phyloP scores from a whole-genome alignment of 176 grass and related monocot species.

The Carex pumila region DNA sequence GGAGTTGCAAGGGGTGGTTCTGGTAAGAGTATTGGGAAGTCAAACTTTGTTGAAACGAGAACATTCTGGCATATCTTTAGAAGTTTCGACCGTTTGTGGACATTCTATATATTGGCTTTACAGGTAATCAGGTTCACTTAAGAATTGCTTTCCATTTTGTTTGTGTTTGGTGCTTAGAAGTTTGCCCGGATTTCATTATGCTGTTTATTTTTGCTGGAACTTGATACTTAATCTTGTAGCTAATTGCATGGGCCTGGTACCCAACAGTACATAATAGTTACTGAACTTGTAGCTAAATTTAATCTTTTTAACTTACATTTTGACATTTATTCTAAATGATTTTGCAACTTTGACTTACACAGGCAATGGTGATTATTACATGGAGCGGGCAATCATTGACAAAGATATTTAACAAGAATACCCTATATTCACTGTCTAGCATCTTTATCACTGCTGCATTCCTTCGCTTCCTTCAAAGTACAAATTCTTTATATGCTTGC shows the following conservation, averaged over 20 bases:
- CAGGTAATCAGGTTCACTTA: slow-evolving; percentile 44
- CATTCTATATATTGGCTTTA: slow-evolving; percentile 83
- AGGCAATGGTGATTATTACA: slow-evolving; percentile 83
- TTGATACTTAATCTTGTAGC: not conserved
- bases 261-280: not conserved
- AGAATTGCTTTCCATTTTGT: not conserved
- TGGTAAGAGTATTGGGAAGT: slow-evolving; percentile 72
- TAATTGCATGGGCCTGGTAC: not conserved
- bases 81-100: slow-evolving; percentile 99
- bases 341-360: slow-evolving; percentile 23
- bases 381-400: slow-evolving; percentile 56
- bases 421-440: slow-evolving; percentile 77
- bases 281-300: not conserved
- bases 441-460: slow-evolving; percentile 82
- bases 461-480: slow-evolving; percentile 91
- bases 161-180: not conserved
- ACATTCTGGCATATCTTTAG: slow-evolving; percentile 93
- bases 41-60: slow-evolving; percentile 92
- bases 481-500: slow-evolving; percentile 15
- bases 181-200: not conserved
- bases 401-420: slow-evolving; percentile 57
- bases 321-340: not conserved
- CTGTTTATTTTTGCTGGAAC: not conserved
- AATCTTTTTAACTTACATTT: not conserved
- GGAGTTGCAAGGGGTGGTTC: slow-evolving; percentile 37